Evolutionary conservation across 371 early-diverging fungal genomes (phyloP), one percentile per base, ranked within the genome.

Genomic region (Basidiobolus heterosporus): DNA sequence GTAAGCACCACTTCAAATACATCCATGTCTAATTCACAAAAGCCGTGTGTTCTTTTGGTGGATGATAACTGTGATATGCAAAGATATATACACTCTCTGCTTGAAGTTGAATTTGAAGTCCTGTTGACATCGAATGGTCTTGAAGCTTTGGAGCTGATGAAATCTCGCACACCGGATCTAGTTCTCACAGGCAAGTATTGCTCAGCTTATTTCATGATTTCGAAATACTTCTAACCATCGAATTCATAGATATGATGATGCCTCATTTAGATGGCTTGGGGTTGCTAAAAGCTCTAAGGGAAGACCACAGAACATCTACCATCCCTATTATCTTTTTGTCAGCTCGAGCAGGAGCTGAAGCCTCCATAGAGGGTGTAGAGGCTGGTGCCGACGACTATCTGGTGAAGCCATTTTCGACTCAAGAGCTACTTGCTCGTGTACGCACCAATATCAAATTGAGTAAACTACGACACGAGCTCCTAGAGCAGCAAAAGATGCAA

Each of bases 1-100:
- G n/a, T n/a, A n/a, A n/a, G n/a, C n/a, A n/a, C n/a, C 30, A 9
- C 5, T 9, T 30, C 30, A 3, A 30, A 30, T 5, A 30, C 5
- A 9, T 9, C 30, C 30, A 30, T 30, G n/a, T n/a, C 41, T 9
- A 24, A 40, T 18, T 18, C 44, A 1, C 24, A 56, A 13, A 51
- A 51, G 39, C 21, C 56, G 5, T 52, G 35, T 39, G 58, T 72
- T 20, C 49, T 72, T 14, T 37, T 72, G 9, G 67, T 62, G 2
- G 70, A 72, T 45, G 69, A 72, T 49, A 70, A 70, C 45, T 47
- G 54, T 44, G 73, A 72, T 30, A 72, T 72, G 73, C 50, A 69
- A 21, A 49, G 55, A 1, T 73, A 73, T 47, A 56, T 73, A 17
- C 36, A 18, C 36, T 50, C 49, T 46, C 60, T 65, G 47, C 51